Evolutionary conservation across 352 stramenopile genomes (phyloP), one percentile per base, ranked within the genome.

Genomic region (Phytopythium boreale): DNA sequence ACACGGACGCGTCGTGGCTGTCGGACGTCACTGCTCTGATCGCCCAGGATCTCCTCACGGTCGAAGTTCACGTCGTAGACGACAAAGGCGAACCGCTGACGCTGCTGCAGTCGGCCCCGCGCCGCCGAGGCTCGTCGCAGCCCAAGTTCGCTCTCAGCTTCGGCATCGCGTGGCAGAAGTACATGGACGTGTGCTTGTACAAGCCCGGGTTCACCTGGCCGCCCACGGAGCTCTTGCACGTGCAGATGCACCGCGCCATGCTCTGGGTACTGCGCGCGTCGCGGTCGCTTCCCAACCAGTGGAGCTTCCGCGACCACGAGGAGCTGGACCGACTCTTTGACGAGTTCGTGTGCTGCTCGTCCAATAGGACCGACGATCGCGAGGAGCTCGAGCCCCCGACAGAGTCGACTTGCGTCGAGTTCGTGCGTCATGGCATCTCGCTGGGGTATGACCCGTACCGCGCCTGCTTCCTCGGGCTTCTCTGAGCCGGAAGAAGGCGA

Each of bases 351-450:
- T 34, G 50, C 15, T 34, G 50, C 15, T 36, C 29, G 4, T 12
- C 31, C 34, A 27, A 60, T 9, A 36, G 10, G 19, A 22, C 11
- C 36, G 9, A 7, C 22, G 31, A 11, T 9, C 22, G 17, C 22
- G 55, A 60, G 14, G 55, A 49, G 55, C 55, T 36, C 6, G 36
- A 29, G n/a, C 55, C 37, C 31, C 55, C 55, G 20, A 4, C 22
- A 22, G 55, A 60, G 22, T 47, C 31, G 55, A 46, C 36, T n/a
- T 60, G 55, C 55, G 55, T 60, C 55, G 55, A 60, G 55, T 60
- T 60, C 20, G 37, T 9, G 31, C 55, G 55, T 2, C 12, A 20
- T 20, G 55, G 36, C 2, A 41, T 60, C 55, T 49, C 31, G 55
- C 55, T 60, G 36, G 55, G 55, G 9, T 60, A 60, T 36, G 55